Evolutionary conservation across 768 basidiomycete genomes (phyloP).

Genomic region (Boletus bicolor): DNA sequence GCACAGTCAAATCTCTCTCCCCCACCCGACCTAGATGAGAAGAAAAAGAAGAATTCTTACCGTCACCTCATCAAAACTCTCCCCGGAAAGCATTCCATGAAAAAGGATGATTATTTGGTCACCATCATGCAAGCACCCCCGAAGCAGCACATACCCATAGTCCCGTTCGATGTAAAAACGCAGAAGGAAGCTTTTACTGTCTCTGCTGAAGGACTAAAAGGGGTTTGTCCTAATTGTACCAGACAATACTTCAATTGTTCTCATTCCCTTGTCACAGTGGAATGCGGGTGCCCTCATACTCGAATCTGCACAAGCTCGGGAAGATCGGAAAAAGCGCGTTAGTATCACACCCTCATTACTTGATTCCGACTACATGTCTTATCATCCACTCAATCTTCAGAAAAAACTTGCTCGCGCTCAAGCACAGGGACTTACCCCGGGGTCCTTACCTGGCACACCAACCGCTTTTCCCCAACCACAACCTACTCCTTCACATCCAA

Average conservation of each 20-base stretch:
- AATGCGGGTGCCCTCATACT: slow-evolving; percentile 57
- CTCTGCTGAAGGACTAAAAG: slow-evolving; percentile 68
- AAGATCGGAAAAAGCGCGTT: slow-evolving; percentile 76
- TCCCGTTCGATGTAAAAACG: slow-evolving; percentile 60
- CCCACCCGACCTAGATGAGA: slow-evolving; percentile 52
- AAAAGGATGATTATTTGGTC: slow-evolving; percentile 72
- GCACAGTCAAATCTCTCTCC: slow-evolving; percentile 39
- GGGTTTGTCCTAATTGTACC: slow-evolving; percentile 45
- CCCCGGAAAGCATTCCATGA: slow-evolving; percentile 78
- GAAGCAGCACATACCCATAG: slow-evolving; percentile 64
- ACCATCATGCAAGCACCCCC: slow-evolving; percentile 65
- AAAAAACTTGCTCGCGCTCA: slow-evolving; percentile 65
- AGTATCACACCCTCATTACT: slow-evolving; percentile 28
- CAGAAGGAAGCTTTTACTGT: slow-evolving; percentile 73
- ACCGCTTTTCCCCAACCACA: slow-evolving; percentile 35
- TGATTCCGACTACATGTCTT: slow-evolving; percentile 12
- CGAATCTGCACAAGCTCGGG: slow-evolving; percentile 71
- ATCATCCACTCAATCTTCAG: slow-evolving; percentile 32
- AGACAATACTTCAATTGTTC: slow-evolving; percentile 2
- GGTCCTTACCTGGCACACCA: slow-evolving; percentile 23
- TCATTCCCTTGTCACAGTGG: slow-evolving; percentile 47
- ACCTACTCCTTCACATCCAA: slow-evolving; percentile 23
- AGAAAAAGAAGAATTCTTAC: slow-evolving; percentile 75
- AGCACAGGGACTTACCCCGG: slow-evolving; percentile 29
- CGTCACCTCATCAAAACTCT: slow-evolving; percentile 73